A percentile compares a stretch with the other conserved stretches of the same genome.
Evolutionary conservation across 208 protist species (phyloP).

Genomic region (Crithidia sp.): DNA sequence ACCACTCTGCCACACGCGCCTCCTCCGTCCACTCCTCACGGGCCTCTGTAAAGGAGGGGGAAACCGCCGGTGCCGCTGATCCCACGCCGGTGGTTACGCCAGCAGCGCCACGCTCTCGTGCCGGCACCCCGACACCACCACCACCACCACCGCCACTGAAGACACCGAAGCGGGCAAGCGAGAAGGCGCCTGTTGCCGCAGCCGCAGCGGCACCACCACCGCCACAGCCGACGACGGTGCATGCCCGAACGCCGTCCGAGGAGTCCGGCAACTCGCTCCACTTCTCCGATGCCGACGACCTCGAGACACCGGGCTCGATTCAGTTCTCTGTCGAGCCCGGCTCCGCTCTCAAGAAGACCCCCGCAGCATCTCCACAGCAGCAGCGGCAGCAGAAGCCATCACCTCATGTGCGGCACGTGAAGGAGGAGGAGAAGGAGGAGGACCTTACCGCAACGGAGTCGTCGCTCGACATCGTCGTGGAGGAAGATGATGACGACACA

Average conservation of each 20-base stretch:
- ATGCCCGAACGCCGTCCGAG: background rate
- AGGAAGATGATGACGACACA: constrained; percentile 4
- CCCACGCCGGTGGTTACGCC: background rate
- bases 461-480: constrained; percentile 18
- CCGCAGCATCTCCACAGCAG: background rate
- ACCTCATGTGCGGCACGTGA: background rate
- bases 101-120: background rate
- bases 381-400: background rate
- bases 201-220: background rate
- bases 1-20: background rate
- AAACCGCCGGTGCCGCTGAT: background rate
- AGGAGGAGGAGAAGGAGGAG: background rate
- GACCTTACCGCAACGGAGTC: constrained; percentile 3
- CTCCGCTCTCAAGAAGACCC: background rate
- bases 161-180: background rate
- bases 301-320: constrained; percentile 18
- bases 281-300: constrained; percentile 13
- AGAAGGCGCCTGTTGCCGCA: background rate
- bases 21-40: constrained; percentile 13
- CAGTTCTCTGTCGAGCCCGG: constrained; percentile 2
- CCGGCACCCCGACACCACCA: background rate
- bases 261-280: constrained; percentile 9
- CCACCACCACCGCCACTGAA: background rate
- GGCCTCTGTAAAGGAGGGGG: background rate
- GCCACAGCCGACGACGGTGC: background rate